Conservation (phyloP, 2,329 filamentous ascomycete genomes). For the Verticillium tricorpus region DNA sequence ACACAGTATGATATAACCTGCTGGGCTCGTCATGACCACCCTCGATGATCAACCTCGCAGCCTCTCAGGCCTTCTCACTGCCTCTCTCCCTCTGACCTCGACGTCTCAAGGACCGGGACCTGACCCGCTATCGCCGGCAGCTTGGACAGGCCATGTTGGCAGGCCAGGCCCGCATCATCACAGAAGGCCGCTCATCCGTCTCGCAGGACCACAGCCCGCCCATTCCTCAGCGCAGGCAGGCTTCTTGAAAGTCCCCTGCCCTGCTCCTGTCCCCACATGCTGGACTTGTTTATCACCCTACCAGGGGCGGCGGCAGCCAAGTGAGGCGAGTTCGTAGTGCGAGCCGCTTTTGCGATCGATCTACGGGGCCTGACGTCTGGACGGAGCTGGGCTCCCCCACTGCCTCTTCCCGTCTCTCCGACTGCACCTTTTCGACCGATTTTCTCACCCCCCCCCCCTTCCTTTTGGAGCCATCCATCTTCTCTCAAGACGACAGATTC, state of each 20-base stretch:
- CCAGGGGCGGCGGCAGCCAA: neutral
- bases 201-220: neutral
- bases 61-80: neutral
- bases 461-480: neutral
- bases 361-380: neutral
- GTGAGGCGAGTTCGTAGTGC: neutral
- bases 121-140: slow-evolving; percentile 3
- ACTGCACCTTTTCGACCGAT: neutral
- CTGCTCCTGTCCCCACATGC: neutral
- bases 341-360: slow-evolving; percentile 4
- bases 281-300: neutral
- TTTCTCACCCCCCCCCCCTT: neutral
- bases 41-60: neutral
- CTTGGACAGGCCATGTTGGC: neutral
- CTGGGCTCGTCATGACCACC: neutral
- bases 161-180: neutral
- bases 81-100: neutral
- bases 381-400: neutral
- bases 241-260: neutral
- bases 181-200: neutral
- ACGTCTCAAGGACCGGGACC: neutral
- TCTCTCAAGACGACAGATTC: neutral
- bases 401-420: slow-evolving; percentile 3
- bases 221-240: neutral
- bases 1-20: neutral